Evolutionary conservation across 2,329 filamentous ascomycete species (phyloP).

Genomic region (Colletotrichum cereale): DNA sequence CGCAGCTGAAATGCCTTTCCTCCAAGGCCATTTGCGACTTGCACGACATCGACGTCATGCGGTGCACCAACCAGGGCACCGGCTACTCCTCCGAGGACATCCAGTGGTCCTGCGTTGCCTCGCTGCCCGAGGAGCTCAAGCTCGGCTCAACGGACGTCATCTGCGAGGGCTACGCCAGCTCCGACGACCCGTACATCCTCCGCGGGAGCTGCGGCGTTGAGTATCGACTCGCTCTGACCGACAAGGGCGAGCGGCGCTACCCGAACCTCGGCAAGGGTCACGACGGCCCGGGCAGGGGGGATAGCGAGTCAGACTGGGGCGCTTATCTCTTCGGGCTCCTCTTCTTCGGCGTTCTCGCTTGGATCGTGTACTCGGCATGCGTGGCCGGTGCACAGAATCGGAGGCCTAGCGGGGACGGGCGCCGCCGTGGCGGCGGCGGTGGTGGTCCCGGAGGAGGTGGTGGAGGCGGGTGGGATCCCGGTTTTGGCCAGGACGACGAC

Average conservation of each 20-base stretch:
- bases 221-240: constrained; percentile 84
- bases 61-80: constrained; percentile 87
- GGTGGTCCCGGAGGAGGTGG: constrained; percentile 57
- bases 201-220: constrained; percentile 94
- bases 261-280: constrained; percentile 63
- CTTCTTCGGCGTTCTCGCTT: constrained; percentile 70
- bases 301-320: constrained; percentile 49
- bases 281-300: constrained; percentile 50
- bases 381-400: constrained; percentile 41
- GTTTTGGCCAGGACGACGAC: constrained; percentile 55
- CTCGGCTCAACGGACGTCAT: constrained; percentile 90
- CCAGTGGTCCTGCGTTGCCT: constrained; percentile 87
- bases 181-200: constrained; percentile 87
- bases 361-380: constrained; percentile 72
- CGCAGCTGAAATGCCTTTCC: constrained; percentile 83
- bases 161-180: constrained; percentile 86
- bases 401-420: constrained; percentile 49
- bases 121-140: constrained; percentile 71
- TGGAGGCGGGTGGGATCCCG: constrained; percentile 54
- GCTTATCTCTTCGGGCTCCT: constrained; percentile 69
- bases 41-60: constrained; percentile 84
- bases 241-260: constrained; percentile 78
- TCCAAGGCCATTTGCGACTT: constrained; percentile 73
- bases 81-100: constrained; percentile 85
- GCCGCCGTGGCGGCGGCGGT: constrained; percentile 55